Evolutionary conservation across 1,284 basidiomycete species (phyloP).

Genomic region (Albatrellus sp.): DNA sequence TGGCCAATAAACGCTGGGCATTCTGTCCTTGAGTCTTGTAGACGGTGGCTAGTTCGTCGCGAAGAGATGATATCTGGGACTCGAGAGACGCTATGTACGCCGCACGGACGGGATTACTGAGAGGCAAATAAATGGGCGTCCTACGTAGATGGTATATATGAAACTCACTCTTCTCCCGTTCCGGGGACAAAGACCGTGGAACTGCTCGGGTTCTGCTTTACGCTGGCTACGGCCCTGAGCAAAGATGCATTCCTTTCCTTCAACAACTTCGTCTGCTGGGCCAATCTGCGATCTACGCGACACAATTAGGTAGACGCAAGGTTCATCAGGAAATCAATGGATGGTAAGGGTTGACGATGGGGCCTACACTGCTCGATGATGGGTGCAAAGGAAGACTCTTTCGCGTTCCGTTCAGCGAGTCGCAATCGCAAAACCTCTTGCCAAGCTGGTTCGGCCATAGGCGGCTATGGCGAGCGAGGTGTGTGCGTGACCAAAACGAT

Average conservation of each 20-base stretch:
- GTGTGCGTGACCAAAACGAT: neutral
- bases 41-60: slow-evolving; percentile 83
- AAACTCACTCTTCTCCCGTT: slow-evolving; percentile 60
- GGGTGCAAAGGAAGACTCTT: slow-evolving; percentile 64
- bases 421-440: slow-evolving; percentile 67
- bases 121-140: slow-evolving; percentile 1
- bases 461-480: slow-evolving; percentile 5
- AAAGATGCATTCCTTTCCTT: slow-evolving; percentile 84
- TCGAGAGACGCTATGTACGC: slow-evolving; percentile 88
- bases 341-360: neutral
- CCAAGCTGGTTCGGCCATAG: slow-evolving; percentile 73
- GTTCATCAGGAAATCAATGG: too few relatives aligned
- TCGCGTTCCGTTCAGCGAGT: slow-evolving; percentile 66
- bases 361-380: slow-evolving; percentile 82
- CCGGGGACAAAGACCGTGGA: slow-evolving; percentile 53
- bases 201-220: slow-evolving; percentile 50
- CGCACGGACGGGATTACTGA: slow-evolving; percentile 69
- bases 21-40: slow-evolving; percentile 97
- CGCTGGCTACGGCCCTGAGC: slow-evolving; percentile 64
- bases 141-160: slow-evolving; percentile 6
- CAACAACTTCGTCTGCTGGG: slow-evolving; percentile 78
- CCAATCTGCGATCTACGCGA: slow-evolving; percentile 70
- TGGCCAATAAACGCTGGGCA: slow-evolving; percentile 80
- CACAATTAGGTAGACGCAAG: slow-evolving; percentile 5
- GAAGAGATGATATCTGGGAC: slow-evolving; percentile 80